A percentile compares a stretch with the other conserved stretches of the same genome.
These are phyloP conservation scores for Quercus parvula DNA, from an alignment of 306 rosid species.

Conservation along the genomic window DNA sequence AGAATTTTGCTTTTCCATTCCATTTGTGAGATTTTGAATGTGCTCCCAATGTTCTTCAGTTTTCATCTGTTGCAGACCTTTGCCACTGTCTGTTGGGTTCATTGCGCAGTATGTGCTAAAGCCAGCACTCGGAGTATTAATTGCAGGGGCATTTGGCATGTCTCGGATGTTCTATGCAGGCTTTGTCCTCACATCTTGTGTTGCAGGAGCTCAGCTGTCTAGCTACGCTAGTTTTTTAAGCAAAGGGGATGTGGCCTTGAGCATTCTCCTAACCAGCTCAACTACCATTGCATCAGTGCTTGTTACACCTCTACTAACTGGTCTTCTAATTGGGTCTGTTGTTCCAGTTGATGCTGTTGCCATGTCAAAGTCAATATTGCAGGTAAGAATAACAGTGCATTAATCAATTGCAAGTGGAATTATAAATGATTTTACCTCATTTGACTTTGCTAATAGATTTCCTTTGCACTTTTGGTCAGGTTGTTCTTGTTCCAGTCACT, in stretches of 20 bases:
- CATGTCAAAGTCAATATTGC: conserved; percentile 94
- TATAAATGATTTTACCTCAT: not conserved
- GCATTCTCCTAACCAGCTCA: conserved; percentile 91
- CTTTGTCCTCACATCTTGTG: conserved; percentile 87
- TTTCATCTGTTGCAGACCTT: conserved; percentile 66
- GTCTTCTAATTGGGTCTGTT: conserved; percentile 81
- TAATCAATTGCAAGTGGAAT: not conserved
- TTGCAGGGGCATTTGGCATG: conserved; percentile 72
- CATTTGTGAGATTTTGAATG: conserved; percentile 17
- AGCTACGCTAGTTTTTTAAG: conserved; percentile 91
- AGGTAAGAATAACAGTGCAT: conserved; percentile 39
- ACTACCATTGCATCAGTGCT: conserved; percentile 87
- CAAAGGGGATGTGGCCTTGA: conserved; percentile 91
- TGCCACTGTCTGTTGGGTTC: conserved; percentile 81
- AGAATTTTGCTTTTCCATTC: not conserved
- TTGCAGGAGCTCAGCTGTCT: conserved; percentile 95
- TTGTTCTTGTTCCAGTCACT: conserved; percentile 81
- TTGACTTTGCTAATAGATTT: not conserved
- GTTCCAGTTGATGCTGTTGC: conserved; percentile 93
- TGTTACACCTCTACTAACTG: conserved; percentile 72
- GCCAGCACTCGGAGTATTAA: conserved; percentile 75
- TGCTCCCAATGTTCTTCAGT: conserved; percentile 29
- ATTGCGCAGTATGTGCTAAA: conserved; percentile 75
- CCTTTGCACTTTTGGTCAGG: conserved; percentile 43
- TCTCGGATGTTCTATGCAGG: conserved; percentile 77